Evolutionary conservation across 2,329 filamentous ascomycete genomes (phyloP).

Genomic region (Knoxdaviesia capensis): DNA sequence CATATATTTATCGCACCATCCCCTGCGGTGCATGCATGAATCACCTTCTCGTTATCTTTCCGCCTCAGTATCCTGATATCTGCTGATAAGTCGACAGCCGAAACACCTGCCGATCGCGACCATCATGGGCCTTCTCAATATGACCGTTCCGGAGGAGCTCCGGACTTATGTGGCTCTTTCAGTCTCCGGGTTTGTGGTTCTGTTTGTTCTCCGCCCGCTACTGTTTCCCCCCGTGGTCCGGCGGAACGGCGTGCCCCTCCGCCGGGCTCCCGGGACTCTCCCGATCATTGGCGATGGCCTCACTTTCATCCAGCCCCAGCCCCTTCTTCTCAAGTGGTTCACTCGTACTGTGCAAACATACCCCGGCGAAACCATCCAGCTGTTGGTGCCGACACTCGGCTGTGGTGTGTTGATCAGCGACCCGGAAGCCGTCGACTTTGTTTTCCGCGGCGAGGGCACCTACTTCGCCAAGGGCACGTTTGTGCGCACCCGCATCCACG

Average conservation of each 20-base stretch:
- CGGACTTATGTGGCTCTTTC: background rate
- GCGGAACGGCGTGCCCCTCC: conserved; percentile 8
- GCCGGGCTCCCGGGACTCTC: conserved; percentile 22
- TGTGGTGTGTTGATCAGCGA: conserved; percentile 43
- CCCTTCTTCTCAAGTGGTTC: conserved; percentile 43
- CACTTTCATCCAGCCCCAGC: conserved; percentile 36
- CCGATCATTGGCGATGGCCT: conserved; percentile 41
- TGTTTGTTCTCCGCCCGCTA: conserved; percentile 29
- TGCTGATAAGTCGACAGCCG: too few species aligned
- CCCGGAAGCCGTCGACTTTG: conserved; percentile 39
- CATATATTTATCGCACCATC: too few species aligned
- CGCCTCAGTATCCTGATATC: too few species aligned
- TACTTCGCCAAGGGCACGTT: conserved; percentile 40
- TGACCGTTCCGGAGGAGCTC: background rate
- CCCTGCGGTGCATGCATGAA: too few species aligned
- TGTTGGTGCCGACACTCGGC: conserved; percentile 40
- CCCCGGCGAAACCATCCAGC: conserved; percentile 39
- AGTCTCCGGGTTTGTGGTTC: conserved; percentile 15
- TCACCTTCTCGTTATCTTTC: too few species aligned
- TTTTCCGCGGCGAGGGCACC: conserved; percentile 37
- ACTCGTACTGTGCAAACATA: conserved; percentile 33
- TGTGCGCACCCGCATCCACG: conserved; percentile 37
- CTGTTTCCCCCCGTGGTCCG: conserved; percentile 19
- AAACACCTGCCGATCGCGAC: too few species aligned
- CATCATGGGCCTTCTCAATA: too few species aligned